Base-by-base conservation (phyloP, 352 stramenopile genomes). In the Hyaloperonospora brassicae region DNA sequence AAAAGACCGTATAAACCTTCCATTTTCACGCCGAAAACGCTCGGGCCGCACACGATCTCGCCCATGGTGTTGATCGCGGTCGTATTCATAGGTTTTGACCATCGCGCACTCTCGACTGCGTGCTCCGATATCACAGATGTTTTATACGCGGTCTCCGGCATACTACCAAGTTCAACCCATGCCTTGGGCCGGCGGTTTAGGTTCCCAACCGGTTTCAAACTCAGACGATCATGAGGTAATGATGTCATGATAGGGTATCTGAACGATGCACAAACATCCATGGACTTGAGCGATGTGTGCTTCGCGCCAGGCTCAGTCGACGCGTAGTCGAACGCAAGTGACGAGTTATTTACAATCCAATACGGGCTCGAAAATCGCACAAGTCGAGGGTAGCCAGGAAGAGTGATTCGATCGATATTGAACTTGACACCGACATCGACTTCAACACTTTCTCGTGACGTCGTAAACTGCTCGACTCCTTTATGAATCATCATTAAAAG, bases 301-400 rank as follows among this genome's bases (percentile, higher is more conserved):
- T 87, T 89, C 1, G 68, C 76, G 6, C 77, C 75, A 52, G 69
- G 65, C 38, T 70, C 66, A 9, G 76, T 75, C 1, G 79, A 87
- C 5, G 77, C 76, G 6, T 84, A 70, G 17, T 52, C 55, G 54
- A 94, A 84, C 6, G 81, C 59, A 45, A 94, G 57, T 6, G 80
- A 84, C 0, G 84, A 89, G 47, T 86, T 88, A 67, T 92, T 87
- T 24, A 92, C 74, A 52, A 94, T 79, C 84, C 84, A 94, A 64
- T 91, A 92, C 5, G 79, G 77, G 50, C 66, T 87, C 30, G 75
- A 92, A 54, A 94, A 87, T 5, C 81, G 83, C 22, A 94, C 76
- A 21, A 94, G 67, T 2, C 84, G 81, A 46, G 84, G 84, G 44
- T 79, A 61, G 27, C 76, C 75, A 22, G 74, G 73, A 52, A 86